phyloP scores from a whole-genome alignment of 2,329 filamentous ascomycete genomes.

The Colletotrichum godetiae region DNA sequence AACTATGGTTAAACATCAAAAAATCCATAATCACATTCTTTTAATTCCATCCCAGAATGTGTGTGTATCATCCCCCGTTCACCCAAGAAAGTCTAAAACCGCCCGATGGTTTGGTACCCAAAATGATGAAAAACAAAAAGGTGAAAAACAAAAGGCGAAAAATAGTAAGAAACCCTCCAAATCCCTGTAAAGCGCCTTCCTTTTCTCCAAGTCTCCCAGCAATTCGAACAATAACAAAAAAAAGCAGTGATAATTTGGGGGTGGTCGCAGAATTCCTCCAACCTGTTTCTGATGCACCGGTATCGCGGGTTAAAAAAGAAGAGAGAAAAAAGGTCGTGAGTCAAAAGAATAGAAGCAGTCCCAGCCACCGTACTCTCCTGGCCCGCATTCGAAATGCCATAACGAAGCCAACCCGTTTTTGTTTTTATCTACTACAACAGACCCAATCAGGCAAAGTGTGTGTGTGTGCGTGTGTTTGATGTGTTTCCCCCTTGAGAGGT shows the following conservation, averaged over 20 bases:
- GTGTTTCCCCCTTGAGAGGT: slow-evolving; percentile 2
- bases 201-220: slow-evolving; percentile 22
- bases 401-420: slow-evolving; percentile 22
- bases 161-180: not conserved
- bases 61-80: slow-evolving; percentile 20
- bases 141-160: not conserved
- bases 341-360: not conserved
- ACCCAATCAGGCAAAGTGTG: slow-evolving; percentile 16
- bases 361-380: slow-evolving; percentile 10
- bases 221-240: not conserved
- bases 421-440: slow-evolving; percentile 30
- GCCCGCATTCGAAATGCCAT: slow-evolving; percentile 23
- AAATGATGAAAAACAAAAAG: not conserved
- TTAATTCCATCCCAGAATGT: slow-evolving; percentile 25
- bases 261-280: slow-evolving; percentile 2
- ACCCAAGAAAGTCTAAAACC: slow-evolving; percentile 28
- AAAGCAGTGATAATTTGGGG: not conserved
- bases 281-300: slow-evolving; percentile 18
- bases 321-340: not conserved
- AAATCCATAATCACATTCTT: slow-evolving; percentile 24
- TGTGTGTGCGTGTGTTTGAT: not conserved
- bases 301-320: not conserved
- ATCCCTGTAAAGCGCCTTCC: slow-evolving; percentile 27
- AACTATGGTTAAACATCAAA: slow-evolving; percentile 24
- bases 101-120: slow-evolving; percentile 20